Evolutionary conservation across 129 eudicot genomes (phyloP), one percentile per base, ranked within the genome.

Genomic region (Chrysanthemum lavandulifolium): DNA sequence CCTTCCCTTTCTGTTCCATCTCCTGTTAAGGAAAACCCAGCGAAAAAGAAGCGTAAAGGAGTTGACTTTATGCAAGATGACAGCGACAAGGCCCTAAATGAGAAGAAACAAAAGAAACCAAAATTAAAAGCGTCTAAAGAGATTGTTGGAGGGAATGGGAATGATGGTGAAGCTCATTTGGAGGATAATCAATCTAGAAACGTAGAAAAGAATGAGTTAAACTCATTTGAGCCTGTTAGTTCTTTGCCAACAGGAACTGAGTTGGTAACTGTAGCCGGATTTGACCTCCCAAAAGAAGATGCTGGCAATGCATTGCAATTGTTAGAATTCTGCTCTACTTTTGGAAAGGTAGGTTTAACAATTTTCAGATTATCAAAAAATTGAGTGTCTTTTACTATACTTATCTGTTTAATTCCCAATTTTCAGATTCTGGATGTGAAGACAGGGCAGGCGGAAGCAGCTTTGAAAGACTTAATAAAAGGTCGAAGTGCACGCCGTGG

Each of bases 281-380:
- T 86, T 71, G 92, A 91, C 69, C 52, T 95, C 14, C 83, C 82
- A 18, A 78, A 85, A 9, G 85, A 86, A 82, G 97, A 90, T 72
- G 90, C 75, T 71, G 97, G 97, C 18, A 80, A 86, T 65, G 97
- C 91, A 8, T 77, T 95, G 78, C 99, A 95, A 49, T 88, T 95
- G 56, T 53, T 95, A 29, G 96, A 95, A 79, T 95, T 95, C 69
- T 95, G 99, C 82, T 77, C 85, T 53, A 80, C 86, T 68, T 95
- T 95, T 83, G 96, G 90, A 61, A 86, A 91, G 99, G 99, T 80
- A 91, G 10, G 0, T 6, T 7, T 7, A 40, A 74, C 31, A 13
- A 71, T 72, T 52, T 13, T 81, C 15, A 47, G 43, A 27, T 11
- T 52, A 36, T 52, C 19, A 56, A 31, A 60, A 6, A 61, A 14